Evolutionary conservation across 805 yeast species (phyloP).

Genomic region (Myxozyma melibiosi): DNA sequence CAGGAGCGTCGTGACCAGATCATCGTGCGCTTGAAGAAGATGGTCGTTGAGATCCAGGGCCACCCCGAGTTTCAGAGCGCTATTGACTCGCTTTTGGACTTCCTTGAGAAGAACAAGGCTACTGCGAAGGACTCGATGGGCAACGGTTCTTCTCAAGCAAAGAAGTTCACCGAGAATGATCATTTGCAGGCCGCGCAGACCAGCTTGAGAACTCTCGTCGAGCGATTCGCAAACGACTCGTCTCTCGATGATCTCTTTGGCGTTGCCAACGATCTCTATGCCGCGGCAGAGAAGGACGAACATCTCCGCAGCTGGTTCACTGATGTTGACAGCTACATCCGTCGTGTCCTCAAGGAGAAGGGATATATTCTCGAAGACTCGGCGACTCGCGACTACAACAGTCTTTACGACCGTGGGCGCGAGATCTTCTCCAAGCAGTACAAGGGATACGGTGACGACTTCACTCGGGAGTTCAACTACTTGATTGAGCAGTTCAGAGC

Average conservation of each 20-base stretch:
- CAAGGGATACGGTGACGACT: conserved; percentile 17
- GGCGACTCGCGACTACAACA: conserved; percentile 18
- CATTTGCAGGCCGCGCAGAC: conserved; percentile 18
- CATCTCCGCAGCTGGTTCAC: conserved; percentile 27
- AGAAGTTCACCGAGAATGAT: conserved; percentile 20
- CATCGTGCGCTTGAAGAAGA: conserved; percentile 22
- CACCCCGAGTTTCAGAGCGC: conserved; percentile 31
- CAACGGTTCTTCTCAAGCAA: neutral
- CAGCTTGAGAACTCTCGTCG: conserved; percentile 23
- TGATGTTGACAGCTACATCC: conserved; percentile 18
- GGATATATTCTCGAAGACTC: conserved; percentile 26
- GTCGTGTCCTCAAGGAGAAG: conserved; percentile 19
- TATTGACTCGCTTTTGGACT: conserved; percentile 24
- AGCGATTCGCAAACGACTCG: conserved; percentile 31
- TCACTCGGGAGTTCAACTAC: conserved; percentile 17
- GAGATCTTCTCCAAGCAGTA: conserved; percentile 17
- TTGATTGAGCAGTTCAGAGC: conserved; percentile 16
- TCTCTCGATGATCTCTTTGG: conserved; percentile 19
- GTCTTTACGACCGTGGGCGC: conserved; percentile 23
- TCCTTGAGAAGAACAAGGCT: conserved; percentile 21
- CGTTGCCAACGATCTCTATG: conserved; percentile 19
- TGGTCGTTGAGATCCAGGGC: conserved; percentile 31
- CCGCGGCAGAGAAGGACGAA: conserved; percentile 28
- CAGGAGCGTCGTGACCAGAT: conserved; percentile 26
- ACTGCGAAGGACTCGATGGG: neutral